Evolutionary conservation across 768 basidiomycete species (phyloP), one percentile per base, ranked within the genome.

Genomic region (Suillus hirtellus): DNA sequence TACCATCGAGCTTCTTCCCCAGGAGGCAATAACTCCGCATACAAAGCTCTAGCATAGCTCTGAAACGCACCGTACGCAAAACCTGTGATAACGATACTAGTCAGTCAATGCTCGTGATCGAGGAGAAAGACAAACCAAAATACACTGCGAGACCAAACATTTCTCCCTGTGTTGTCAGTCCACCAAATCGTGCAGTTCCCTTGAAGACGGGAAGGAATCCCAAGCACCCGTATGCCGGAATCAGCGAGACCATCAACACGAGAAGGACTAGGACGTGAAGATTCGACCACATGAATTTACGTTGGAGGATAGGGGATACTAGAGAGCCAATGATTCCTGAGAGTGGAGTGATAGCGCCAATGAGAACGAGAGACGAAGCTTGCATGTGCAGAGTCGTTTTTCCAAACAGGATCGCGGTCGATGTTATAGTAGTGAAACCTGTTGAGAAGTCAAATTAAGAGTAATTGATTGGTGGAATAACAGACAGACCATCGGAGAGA

Each of bases 371-470:
- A 1, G 89, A 82, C 0, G 89, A 87, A 0, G 95, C 72, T 0
- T 84, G 77, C 90, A 99, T 93, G 69, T 88, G 81, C 19, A 98
- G 82, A 1, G 89, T 81, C 1, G 95, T 96, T 73, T 96, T 97
- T 1, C 87, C 95, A 70, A 96, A 98, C 0, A 99, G 84, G 61
- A 98, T 85, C 0, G 96, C 93, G 0, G 93, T 94, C 0, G 92
- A 92, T 0, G 94, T 95, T 53, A 97, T 90, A 0, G 96, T 97
- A 3, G 95, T 93, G 76, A 96, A 95, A 2, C 89, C 93, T 93
- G 44, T 9, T 37, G 4, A 15, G n/a, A 31, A 42, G 15, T 24
- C 21, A 4, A 42, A 21, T 43, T n/a, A 47, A 19, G 24, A 15
- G 17, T 0, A 15, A 44, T 19, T 31, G 1, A 35, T 43, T 43